Evolutionary conservation across 2,329 filamentous ascomycete genomes (phyloP).

Genomic region (Albifimbria verrucaria): DNA sequence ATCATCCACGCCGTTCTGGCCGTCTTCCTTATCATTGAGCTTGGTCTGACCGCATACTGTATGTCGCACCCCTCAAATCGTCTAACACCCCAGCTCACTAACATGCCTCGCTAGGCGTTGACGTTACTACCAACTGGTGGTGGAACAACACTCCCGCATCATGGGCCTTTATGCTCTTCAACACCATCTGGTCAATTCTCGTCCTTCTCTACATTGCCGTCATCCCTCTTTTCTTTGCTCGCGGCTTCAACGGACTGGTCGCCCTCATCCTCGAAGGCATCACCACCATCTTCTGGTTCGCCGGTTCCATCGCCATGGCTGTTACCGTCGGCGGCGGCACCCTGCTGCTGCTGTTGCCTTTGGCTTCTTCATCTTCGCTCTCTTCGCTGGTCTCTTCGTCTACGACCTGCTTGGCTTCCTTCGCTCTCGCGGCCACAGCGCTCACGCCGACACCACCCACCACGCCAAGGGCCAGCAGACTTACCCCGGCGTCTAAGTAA

Average conservation of each 20-base stretch:
- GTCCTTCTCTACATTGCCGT: conserved; percentile 68
- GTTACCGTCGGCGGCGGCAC: conserved; percentile 57
- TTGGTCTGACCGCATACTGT: conserved; percentile 50
- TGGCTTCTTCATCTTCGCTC: conserved; percentile 60
- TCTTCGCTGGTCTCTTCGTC: conserved; percentile 45
- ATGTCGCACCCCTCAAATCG: background rate
- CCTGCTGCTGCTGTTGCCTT: conserved; percentile 63
- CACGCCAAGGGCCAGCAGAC: conserved; percentile 12
- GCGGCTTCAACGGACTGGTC: conserved; percentile 59
- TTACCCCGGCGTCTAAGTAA: background rate
- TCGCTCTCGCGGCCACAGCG: conserved; percentile 34
- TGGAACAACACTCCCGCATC: conserved; percentile 43
- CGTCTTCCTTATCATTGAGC: conserved; percentile 68
- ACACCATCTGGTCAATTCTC: conserved; percentile 71
- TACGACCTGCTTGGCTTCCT: conserved; percentile 44
- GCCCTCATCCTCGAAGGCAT: conserved; percentile 66
- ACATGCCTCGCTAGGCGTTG: conserved; percentile 19
- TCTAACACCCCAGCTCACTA: conserved; percentile 5
- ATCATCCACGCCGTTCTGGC: conserved; percentile 65
- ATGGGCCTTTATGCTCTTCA: conserved; percentile 79
- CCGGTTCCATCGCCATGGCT: conserved; percentile 75
- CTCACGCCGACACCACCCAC: conserved; percentile 25
- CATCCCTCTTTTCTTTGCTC: conserved; percentile 59
- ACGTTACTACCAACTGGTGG: conserved; percentile 29
- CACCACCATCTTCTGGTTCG: conserved; percentile 88